Evolutionary conservation across 1,284 basidiomycete genomes (phyloP), one percentile per base, ranked within the genome.

Genomic region (Anthracocystis setariae): DNA sequence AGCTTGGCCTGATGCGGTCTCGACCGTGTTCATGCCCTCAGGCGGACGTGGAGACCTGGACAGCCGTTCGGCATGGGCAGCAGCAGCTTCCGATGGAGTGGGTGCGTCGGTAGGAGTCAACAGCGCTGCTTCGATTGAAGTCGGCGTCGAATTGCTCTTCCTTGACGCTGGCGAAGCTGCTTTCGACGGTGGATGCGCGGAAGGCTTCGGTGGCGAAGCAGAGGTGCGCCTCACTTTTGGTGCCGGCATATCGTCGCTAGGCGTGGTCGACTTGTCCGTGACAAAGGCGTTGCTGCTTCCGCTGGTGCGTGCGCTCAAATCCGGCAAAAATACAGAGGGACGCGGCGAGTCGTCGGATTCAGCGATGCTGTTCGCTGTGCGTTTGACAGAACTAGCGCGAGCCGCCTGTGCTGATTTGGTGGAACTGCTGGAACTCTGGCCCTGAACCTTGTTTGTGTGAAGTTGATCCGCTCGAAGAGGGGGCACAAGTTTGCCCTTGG

Each of bases 71-170:
- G 52, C 60, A 24, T 61, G 67, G 9, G 23, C 40, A 2, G 53
- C 57, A n/a, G 67, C 68, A 2, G 68, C 68, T 52, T 71, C 51
- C 23, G 68, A 47, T 5, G 62, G 62, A n/a, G 68, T 65, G 10
- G 62, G 57, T 10, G 47, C 44, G 46, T 71, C 68, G 27, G 62
- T 71, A 4, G 68, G 54, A 23, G 57, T 61, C 42, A 71, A 32
- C 29, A 71, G 37, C 1, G 68, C 62, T 15, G 68, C 68, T 20
- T 47, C 62, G 43, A 65, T 71, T 39, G 68, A 71, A 9, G 23
- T 50, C 8, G 68, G 65, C 9, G 51, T 56, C 4, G 45, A 24
- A 27, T 38, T 38, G 44, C 42, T 61, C 38, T 45, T 56, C 17
- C 39, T 27, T 13, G 47, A 33, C 8, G 58, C 46, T 29, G 52